phyloP scores from a whole-genome alignment of 2,329 filamentous ascomycete genomes.

The Ceratocystis smalleyi region DNA sequence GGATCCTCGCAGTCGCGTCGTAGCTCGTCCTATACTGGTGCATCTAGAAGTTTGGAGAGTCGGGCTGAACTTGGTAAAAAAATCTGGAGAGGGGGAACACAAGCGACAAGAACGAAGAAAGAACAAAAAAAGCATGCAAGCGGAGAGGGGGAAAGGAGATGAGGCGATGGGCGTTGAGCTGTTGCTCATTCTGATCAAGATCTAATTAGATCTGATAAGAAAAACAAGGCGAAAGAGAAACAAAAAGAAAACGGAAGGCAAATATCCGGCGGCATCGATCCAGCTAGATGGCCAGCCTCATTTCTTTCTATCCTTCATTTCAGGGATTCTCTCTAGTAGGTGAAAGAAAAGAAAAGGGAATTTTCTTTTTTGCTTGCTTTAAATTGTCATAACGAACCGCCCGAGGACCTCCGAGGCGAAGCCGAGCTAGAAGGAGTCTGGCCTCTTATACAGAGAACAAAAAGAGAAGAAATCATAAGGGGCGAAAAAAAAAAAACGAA shows the following conservation, averaged over 20 bases:
- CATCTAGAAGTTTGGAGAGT: background rate
- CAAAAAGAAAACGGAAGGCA: background rate
- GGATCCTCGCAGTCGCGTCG: slow-evolving; percentile 6
- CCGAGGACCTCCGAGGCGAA: background rate
- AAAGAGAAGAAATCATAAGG: background rate
- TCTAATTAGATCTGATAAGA: slow-evolving; percentile 9
- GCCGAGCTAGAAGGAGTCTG: background rate
- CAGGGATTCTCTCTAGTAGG: background rate
- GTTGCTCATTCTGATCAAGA: background rate
- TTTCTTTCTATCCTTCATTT: background rate
- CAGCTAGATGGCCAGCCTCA: background rate
- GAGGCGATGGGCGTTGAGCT: background rate
- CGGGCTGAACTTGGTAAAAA: background rate
- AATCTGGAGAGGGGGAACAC: background rate
- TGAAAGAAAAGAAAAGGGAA: background rate
- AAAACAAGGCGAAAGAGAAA: background rate
- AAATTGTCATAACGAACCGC: background rate
- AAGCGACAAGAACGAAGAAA: background rate
- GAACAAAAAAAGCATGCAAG: background rate
- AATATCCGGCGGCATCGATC: background rate
- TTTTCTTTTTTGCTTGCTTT: background rate
- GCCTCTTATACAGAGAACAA: background rate
- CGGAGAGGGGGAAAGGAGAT: background rate
- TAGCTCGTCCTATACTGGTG: slow-evolving; percentile 5
- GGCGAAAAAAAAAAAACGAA: background rate